A percentile compares a stretch with the other conserved stretches of the same genome.
Evolutionary conservation across 345 rosid genomes (phyloP).

Genomic region (Zanthoxylum bungeanum): DNA sequence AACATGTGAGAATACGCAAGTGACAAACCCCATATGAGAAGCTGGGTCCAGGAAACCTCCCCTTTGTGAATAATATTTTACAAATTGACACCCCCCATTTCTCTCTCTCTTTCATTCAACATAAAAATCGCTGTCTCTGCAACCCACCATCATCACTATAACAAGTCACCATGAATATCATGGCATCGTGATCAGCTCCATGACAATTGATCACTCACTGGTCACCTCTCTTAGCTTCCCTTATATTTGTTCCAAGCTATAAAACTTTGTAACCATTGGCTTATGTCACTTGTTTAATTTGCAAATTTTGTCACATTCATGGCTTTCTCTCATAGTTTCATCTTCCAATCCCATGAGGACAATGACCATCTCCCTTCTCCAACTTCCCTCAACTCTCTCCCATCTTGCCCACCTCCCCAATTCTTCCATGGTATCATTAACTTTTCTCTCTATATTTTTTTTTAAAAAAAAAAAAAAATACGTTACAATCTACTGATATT

Average conservation of each 20-base stretch:
- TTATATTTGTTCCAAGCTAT: slow-evolving; percentile 6
- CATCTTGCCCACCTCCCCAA: slow-evolving; percentile 68
- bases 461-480: no score
- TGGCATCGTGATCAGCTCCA: slow-evolving; percentile 16
- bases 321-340: slow-evolving; percentile 73
- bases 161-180: slow-evolving; percentile 29
- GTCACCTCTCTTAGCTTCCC: background rate
- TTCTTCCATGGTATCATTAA: slow-evolving; percentile 54
- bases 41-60: slow-evolving; percentile 50
- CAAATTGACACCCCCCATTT: no score
- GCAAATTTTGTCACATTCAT: slow-evolving; percentile 19
- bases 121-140: slow-evolving; percentile 41
- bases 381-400: slow-evolving; percentile 46
- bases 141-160: slow-evolving; percentile 32
- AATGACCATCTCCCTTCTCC: slow-evolving; percentile 56
- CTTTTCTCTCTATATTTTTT: background rate
- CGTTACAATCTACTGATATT: no score
- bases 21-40: slow-evolving; percentile 23
- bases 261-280: no score
- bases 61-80: slow-evolving; percentile 29
- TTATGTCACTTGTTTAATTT: background rate
- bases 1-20: slow-evolving; percentile 22
- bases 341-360: slow-evolving; percentile 66
- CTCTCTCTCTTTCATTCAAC: slow-evolving; percentile 7
- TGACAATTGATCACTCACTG: background rate